Base-by-base conservation (phyloP, 2,329 filamentous ascomycete genomes). In the Monascus ruber region DNA sequence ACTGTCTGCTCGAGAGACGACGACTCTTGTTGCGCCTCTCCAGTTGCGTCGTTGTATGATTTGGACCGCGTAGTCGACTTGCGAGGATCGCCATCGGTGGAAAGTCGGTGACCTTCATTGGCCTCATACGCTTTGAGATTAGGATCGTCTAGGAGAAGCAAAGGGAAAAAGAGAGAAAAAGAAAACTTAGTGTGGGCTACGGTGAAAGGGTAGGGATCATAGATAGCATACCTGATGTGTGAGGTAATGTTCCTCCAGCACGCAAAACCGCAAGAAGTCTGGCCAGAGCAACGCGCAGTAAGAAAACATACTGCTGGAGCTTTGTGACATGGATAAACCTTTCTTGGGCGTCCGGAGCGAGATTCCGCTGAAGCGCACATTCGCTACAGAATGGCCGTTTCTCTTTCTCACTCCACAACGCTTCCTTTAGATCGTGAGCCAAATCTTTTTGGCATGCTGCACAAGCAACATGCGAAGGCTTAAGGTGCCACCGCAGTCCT, bases 1-100 rank as follows among this genome's bases (percentile, higher is more conserved):
- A 98, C 80, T 35, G 89, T 94, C 65, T 88, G 93, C 66, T 96
- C 89, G 58, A 96, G 91, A 37, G 83, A 85, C 52, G 83, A 85
- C 52, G 17, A 17, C 17, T 79, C 74, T 43, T 74, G 73, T 43
- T 77, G 73, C 27, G 68, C 69, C 37, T 81, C 78, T 40, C 65
- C 68, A 42, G 71, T 63, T 45, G 76, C 74, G 24, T 78, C 81
- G 34, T 76, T 76, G 57, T 81, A 82, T 2, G 82, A 85, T 52
- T 81, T 85, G 11, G 86, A 87, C 40, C 84, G 74, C 11, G 75
- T 77, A 47, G 85, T 81, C 5, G 79, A 72, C 38, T 73, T 72
- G 37, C 79, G 66, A 35, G 69, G 62, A 39, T 73, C 69, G 32
- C 62, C 64, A 38, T 59, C 63, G 11, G 69, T 60, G 17, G 68